Evolutionary conservation across 352 stramenopile species (phyloP), one percentile per base, ranked within the genome.

Genomic region (Globisporangium spiculum): DNA sequence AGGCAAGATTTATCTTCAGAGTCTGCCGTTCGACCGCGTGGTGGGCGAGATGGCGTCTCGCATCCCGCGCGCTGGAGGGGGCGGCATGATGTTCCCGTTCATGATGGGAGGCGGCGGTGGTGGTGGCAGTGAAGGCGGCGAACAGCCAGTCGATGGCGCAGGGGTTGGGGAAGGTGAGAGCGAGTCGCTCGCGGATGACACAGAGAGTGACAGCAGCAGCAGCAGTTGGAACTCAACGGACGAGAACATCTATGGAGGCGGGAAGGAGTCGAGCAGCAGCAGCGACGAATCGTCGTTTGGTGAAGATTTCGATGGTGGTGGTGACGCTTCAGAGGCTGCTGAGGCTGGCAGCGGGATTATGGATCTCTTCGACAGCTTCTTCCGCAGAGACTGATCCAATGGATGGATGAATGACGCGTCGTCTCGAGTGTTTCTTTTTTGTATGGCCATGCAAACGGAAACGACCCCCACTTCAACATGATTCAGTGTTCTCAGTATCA

Each of bases 1-100:
- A 3, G 93, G 93, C 26, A 90, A 81, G 18, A 89, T 98, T 18
- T 98, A 93, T 72, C 75, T 98, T 18, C 94, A 98, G 69, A 96
- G 93, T 67, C 74, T 98, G 44, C 93, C 93, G 24, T 96, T 97
- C 26, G 88, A 98, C 63, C 86, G 93, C 22, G 95, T 98, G 70
- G 93, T 98, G 65, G 86, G 84, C 48, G 92, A 98, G 73, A 98
- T 98, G 71, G 92, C 91, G 7, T 67, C 82, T 44, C 84, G 93
- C 38, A 91, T 98, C 8, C 93, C 93, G 56, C 73, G 76, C 7
- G 88, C 86, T 41, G 81, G 84, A 27, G 75, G 89, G 22, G 81
- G 90, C 41, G 89, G 91, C 14, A 86, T 97, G 72, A 92, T 92
- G 62, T 85, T 98, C 38, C 90, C 92, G n/a, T 88, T 98, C 48